A percentile compares a stretch with the other conserved stretches of the same genome.
Evolutionary conservation across 352 stramenopile genomes (phyloP).

Genomic region (Phytophthora sansomeana): DNA sequence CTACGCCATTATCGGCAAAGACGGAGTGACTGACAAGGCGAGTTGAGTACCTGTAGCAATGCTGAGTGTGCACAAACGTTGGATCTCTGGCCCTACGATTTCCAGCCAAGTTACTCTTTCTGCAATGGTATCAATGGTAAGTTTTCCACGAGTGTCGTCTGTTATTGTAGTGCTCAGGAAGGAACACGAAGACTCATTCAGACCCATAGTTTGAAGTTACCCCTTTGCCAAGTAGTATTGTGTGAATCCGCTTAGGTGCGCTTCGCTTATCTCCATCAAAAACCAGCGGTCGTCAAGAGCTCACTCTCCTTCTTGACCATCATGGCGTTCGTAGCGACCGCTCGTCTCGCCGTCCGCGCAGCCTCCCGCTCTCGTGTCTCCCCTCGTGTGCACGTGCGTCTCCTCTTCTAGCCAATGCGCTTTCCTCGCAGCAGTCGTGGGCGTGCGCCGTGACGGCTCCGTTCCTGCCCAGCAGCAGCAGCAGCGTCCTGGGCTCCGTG

Average conservation of each 20-base stretch:
- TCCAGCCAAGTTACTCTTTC: too few relatives aligned
- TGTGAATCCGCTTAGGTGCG: background rate
- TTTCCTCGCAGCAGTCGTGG: slow-evolving; percentile 10
- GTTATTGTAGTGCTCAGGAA: too few relatives aligned
- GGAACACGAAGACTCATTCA: too few relatives aligned
- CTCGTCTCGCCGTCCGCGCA: slow-evolving; percentile 13
- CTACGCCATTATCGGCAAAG: too few relatives aligned
- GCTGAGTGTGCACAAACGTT: too few relatives aligned
- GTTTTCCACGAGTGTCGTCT: too few relatives aligned
- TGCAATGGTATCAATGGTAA: too few relatives aligned
- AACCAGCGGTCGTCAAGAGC: slow-evolving; percentile 12
- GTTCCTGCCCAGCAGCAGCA: slow-evolving; percentile 32
- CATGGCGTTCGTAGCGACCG: slow-evolving; percentile 15
- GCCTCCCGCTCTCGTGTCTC: slow-evolving; percentile 15
- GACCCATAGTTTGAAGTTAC: too few relatives aligned
- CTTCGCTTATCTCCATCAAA: background rate
- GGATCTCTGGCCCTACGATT: too few relatives aligned
- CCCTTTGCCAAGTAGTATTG: background rate
- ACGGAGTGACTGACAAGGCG: too few relatives aligned
- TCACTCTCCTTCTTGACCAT: slow-evolving; percentile 14
- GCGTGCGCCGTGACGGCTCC: slow-evolving; percentile 13
- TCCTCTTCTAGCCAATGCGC: slow-evolving; percentile 17
- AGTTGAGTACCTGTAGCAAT: too few relatives aligned
- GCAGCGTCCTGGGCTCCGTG: slow-evolving; percentile 33
- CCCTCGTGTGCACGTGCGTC: slow-evolving; percentile 10